Evolutionary conservation across 2,329 filamentous ascomycete species (phyloP).

Genomic region (Fusarium sp.): DNA sequence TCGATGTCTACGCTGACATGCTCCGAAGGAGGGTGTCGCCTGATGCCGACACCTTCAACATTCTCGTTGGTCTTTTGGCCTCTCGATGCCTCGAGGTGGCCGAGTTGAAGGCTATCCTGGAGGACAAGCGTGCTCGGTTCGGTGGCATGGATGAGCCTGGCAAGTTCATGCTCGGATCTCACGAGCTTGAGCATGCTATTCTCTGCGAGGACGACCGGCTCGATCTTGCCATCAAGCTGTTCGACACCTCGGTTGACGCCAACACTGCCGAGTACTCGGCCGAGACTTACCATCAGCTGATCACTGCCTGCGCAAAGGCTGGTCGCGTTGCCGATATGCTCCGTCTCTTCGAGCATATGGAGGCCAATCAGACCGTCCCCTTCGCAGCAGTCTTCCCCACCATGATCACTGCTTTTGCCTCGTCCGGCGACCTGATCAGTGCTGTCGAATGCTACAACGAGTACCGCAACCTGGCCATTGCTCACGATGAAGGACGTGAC

Average conservation of each 20-base stretch:
- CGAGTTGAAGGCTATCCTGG: slow-evolving; percentile 76
- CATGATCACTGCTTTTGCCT: slow-evolving; percentile 95
- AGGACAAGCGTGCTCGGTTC: slow-evolving; percentile 85
- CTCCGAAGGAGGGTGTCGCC: slow-evolving; percentile 84
- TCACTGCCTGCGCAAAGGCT: slow-evolving; percentile 85
- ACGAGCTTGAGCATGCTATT: slow-evolving; percentile 87
- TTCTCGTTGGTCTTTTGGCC: slow-evolving; percentile 84
- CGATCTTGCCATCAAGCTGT: slow-evolving; percentile 85
- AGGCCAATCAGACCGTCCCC: slow-evolving; percentile 77
- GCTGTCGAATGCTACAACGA: slow-evolving; percentile 96
- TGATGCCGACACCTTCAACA: slow-evolving; percentile 87
- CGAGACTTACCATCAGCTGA: slow-evolving; percentile 85
- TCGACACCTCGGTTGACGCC: slow-evolving; percentile 77
- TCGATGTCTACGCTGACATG: slow-evolving; percentile 98
- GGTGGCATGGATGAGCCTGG: slow-evolving; percentile 86
- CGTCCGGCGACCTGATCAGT: slow-evolving; percentile 81
- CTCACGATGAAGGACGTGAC: slow-evolving; percentile 79
- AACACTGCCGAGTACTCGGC: slow-evolving; percentile 76
- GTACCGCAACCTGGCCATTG: slow-evolving; percentile 89
- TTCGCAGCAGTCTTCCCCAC: slow-evolving; percentile 85
- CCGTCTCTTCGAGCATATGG: slow-evolving; percentile 91
- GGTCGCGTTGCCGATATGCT: slow-evolving; percentile 90
- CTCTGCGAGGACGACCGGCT: slow-evolving; percentile 88
- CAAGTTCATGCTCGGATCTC: slow-evolving; percentile 89
- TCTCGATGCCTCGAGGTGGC: slow-evolving; percentile 83